phyloP scores from a whole-genome alignment of 495 filamentous ascomycete species.

The Penicillium cataractarum region DNA sequence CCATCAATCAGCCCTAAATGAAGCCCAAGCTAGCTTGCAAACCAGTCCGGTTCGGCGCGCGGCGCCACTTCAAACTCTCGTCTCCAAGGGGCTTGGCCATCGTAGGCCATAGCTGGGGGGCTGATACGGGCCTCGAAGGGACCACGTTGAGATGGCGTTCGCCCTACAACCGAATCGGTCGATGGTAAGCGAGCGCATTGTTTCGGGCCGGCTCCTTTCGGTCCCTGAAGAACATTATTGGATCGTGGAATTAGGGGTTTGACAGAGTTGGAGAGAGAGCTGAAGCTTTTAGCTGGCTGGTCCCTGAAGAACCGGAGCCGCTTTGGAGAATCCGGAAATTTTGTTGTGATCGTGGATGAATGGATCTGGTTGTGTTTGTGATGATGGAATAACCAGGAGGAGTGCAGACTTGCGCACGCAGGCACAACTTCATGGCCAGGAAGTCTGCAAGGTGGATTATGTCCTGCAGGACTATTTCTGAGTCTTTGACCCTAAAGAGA shows the following conservation, averaged over 20 bases:
- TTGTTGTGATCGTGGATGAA: background rate
- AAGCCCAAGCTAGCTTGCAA: background rate
- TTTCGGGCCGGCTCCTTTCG: slow-evolving; percentile 13
- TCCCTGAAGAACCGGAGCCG: background rate
- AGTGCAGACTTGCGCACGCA: background rate
- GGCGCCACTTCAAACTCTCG: slow-evolving; percentile 4
- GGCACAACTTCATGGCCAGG: background rate
- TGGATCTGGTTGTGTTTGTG: background rate
- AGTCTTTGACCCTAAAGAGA: background rate
- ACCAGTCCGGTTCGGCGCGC: slow-evolving; percentile 2
- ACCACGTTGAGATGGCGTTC: slow-evolving; percentile 22
- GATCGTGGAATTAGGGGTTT: background rate
- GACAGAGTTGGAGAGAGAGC: background rate
- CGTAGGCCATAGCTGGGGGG: too few species aligned
- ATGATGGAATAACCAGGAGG: background rate
- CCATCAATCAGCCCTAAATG: slow-evolving; percentile 5
- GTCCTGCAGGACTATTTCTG: background rate
- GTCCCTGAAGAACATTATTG: slow-evolving; percentile 3
- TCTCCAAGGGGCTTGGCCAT: slow-evolving; percentile 1
- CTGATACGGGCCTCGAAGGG: slow-evolving; percentile 23
- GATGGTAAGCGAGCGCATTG: slow-evolving; percentile 30
- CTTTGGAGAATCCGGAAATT: background rate
- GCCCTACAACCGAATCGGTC: slow-evolving; percentile 19
- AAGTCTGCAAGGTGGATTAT: background rate
- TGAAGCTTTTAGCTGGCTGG: background rate